Evolutionary conservation across 306 rosid species (phyloP), one percentile per base, ranked within the genome.

Genomic region (Vigna trinervia): DNA sequence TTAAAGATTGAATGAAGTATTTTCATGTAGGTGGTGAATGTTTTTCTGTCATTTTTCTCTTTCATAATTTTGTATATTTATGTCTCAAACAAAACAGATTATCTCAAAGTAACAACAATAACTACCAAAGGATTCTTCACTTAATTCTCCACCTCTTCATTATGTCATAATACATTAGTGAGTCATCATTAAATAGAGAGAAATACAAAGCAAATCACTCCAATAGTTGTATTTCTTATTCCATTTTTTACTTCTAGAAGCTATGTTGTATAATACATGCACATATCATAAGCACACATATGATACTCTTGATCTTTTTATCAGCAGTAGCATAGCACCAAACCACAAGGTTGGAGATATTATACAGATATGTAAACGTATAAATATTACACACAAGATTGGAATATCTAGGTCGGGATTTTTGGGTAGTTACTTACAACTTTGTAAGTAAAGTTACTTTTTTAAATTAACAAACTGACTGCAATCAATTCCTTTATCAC

Each of bases 401-500:
- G 83, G 83, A 74, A 74, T 79, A 64, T 75, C 58, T 32, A 73
- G 77, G 85, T 78, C 61, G 74, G 75, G 87, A 71, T 73, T 64
- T 30, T 75, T 65, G 60, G n/a, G n/a, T 26, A 14, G 46, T 60
- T 53, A 59, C 71, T 71, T 32, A 46, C 46, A 69, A 69, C 54
- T 65, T 52, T 51, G 72, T 11, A 23, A 26, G 45, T 17, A 71
- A 62, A 45, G 75, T 73, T 78, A 69, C 53, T 85, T 78, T 60
- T 81, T 84, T 5, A 85, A 73, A 78, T 13, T 70, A 26, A 76
- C 73, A 84, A 89, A 86, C 59, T 79, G 90, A 85, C 85, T 86
- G 89, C 90, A 90, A 67, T 88, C 90, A 30, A 89, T 88, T 50
- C 95, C 97, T 79, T 82, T 89, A 3, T 66, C 85, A 32, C 86